Conservation (phyloP, 1,284 basidiomycete species). For the Ustilago cynodontis region DNA sequence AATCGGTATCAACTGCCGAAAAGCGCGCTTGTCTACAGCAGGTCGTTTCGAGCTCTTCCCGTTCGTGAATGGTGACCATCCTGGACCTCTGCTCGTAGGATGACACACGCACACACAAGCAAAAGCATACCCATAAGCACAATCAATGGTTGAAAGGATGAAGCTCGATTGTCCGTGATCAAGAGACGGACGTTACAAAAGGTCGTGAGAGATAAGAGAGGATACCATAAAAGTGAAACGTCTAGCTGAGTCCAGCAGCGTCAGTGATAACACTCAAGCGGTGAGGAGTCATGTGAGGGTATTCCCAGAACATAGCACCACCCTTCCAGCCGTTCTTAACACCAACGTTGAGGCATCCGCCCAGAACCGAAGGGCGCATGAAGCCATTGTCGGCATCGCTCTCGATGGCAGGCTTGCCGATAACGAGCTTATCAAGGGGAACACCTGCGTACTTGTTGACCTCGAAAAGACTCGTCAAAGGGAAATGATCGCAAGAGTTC, state of each 20-base stretch:
- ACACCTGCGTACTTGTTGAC: conserved; percentile 75
- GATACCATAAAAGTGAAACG: background rate
- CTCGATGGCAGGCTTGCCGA: conserved; percentile 76
- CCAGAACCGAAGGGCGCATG: conserved; percentile 74
- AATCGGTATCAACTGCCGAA: no score
- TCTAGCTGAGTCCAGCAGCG: conserved; percentile 38
- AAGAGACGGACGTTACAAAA: conserved; percentile 22
- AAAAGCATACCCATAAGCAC: no score
- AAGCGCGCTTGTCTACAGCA: background rate
- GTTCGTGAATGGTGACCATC: background rate
- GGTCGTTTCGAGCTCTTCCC: background rate
- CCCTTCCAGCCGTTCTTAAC: conserved; percentile 76
- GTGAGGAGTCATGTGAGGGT: conserved; percentile 53
- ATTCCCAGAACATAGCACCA: conserved; percentile 70
- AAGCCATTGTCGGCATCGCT: conserved; percentile 76
- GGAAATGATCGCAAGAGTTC: conserved; percentile 74
- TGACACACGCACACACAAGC: background rate
- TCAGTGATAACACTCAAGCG: conserved; percentile 44
- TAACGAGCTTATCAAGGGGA: conserved; percentile 73
- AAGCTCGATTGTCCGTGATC: conserved; percentile 39
- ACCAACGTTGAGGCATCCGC: conserved; percentile 75
- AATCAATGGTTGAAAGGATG: no score
- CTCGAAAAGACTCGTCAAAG: conserved; percentile 75
- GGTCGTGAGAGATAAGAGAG: background rate
- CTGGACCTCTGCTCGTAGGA: background rate